Evolutionary conservation across 805 yeast genomes (phyloP), one percentile per base, ranked within the genome.

Genomic region (Komagataella mondaviorum): DNA sequence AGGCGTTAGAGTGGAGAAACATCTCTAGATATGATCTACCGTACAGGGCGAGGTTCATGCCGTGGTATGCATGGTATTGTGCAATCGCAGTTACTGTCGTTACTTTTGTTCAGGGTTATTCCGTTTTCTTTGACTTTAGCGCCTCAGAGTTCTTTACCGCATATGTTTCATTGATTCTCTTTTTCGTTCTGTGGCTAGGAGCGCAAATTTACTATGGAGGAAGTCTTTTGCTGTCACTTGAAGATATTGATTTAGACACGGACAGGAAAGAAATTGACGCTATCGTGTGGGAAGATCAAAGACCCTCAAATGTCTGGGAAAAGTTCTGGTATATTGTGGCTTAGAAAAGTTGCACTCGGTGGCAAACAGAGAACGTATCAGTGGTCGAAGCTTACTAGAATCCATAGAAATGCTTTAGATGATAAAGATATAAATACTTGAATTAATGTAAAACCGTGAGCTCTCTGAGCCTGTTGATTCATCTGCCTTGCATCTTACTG

Each of bases 41-140:
- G 8, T 88, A 74, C 72, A 83, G 81, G 64, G 90, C 91, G 6
- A 61, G 60, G 14, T 71, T 74, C 51, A 83, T 82, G 81, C 91
- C 93, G 3, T 75, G 62, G 55, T 65, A 71, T 53, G 86, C 90
- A 1, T 81, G 78, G 65, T 82, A 84, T 58, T 77, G 88, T 2
- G 65, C 78, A 3, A 65, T 72, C 50, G 70, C 77, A 56, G 72
- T 83, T 55, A 63, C 72, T 12, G 55, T 83, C 22, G 76, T 88
- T 60, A 76, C 77, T 23, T 71, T 86, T 54, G 71, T 87, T 55
- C 90, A 88, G 66, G 95, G 95, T 45, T 87, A 75, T 63, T 64
- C 74, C 1, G 77, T 78, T 1, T 87, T 87, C 66, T 78, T 78
- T 51, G 64, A 65, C 10, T 68, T 83, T 59, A 69, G 68, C 53